Percentiles rank a stretch among this genome's conserved stretches.
Evolutionary conservation across 768 basidiomycete genomes (phyloP).

Genomic region (Scleroderma citrinum): DNA sequence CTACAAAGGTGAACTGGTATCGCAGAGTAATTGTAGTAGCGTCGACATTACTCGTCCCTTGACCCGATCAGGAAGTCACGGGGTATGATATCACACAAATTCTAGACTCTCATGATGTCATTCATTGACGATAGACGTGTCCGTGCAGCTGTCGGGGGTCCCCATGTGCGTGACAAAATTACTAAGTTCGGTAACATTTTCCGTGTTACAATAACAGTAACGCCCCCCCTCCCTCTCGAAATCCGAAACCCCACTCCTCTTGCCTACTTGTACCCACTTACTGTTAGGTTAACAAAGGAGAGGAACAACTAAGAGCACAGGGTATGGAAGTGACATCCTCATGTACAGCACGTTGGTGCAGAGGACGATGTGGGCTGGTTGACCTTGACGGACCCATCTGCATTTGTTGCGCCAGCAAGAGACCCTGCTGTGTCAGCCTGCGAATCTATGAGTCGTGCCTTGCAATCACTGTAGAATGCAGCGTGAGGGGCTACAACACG

Average conservation of each 20-base stretch:
- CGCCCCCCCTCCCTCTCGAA: too few species aligned
- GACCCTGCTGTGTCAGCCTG: conserved; percentile 58
- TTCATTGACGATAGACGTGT: too few species aligned
- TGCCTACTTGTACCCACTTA: too few species aligned
- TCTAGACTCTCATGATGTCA: background rate
- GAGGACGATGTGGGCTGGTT: conserved; percentile 49
- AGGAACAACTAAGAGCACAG: conserved; percentile 8
- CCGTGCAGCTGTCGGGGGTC: too few species aligned
- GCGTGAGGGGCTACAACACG: background rate
- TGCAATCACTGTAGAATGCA: conserved; percentile 75
- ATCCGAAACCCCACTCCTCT: too few species aligned
- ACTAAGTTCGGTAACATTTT: too few species aligned
- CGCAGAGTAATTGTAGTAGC: background rate
- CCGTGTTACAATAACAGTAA: too few species aligned
- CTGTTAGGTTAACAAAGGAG: background rate
- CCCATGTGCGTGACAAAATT: too few species aligned
- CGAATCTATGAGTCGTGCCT: conserved; percentile 93
- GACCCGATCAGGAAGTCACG: conserved; percentile 14
- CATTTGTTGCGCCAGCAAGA: conserved; percentile 27
- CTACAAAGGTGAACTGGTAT: background rate
- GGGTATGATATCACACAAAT: conserved; percentile 23
- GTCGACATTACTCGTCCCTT: background rate
- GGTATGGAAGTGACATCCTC: conserved; percentile 12
- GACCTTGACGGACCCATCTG: conserved; percentile 68
- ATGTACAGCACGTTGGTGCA: conserved; percentile 50